Conservation (phyloP, 2,329 filamentous ascomycete species). For the Botryotinia narcissicola region DNA sequence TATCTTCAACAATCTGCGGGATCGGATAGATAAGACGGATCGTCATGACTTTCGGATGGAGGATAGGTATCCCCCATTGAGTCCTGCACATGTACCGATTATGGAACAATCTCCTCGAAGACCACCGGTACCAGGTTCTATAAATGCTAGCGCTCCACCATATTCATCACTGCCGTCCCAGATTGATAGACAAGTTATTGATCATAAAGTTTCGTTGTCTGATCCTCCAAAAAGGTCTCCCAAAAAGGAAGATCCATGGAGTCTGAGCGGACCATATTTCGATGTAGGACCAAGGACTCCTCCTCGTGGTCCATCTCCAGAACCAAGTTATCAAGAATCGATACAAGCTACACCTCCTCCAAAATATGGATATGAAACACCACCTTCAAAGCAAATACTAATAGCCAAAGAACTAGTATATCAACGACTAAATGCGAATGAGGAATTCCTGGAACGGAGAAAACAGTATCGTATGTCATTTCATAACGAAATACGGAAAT, state of each 20-base stretch:
- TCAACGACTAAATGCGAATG: constrained; percentile 31
- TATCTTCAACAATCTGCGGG: constrained; percentile 31
- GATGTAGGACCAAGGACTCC: constrained; percentile 26
- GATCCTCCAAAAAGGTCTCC: not conserved
- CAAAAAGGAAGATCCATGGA: constrained; percentile 16
- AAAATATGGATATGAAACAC: constrained; percentile 25
- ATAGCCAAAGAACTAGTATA: constrained; percentile 33
- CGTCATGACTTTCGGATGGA: constrained; percentile 20
- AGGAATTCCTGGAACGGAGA: constrained; percentile 34
- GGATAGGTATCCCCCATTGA: constrained; percentile 17
- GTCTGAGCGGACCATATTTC: constrained; percentile 20
- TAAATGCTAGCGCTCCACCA: not conserved
- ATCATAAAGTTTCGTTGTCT: not conserved
- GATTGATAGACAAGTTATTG: not conserved
- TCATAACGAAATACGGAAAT: constrained; percentile 31
- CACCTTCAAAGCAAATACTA: constrained; percentile 24
- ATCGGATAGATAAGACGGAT: constrained; percentile 23
- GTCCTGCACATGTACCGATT: constrained; percentile 10
- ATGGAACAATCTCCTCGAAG: constrained; percentile 7
- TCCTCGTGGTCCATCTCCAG: constrained; percentile 16
- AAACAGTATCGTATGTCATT: constrained; percentile 32
- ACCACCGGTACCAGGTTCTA: not conserved
- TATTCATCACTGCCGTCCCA: not conserved
- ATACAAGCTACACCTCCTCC: constrained; percentile 16
- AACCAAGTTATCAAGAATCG: constrained; percentile 8